Conservation (phyloP, 108 stramenopile species). For the Chaetoceros muelleri region DNA sequence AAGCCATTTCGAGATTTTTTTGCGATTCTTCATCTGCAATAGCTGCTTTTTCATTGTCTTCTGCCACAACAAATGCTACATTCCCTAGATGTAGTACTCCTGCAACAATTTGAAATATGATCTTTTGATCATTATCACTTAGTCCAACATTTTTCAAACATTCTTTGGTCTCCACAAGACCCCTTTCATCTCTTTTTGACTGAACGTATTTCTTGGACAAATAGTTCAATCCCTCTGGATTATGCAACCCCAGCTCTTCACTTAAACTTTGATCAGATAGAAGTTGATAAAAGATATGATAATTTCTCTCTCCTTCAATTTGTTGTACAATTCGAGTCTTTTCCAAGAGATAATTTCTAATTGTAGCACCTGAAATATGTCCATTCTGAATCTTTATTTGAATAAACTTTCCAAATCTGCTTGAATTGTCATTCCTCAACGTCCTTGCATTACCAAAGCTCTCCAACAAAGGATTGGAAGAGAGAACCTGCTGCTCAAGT, state of each 20-base stretch:
- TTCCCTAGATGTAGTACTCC: conserved; percentile 90
- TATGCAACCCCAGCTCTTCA: conserved; percentile 38
- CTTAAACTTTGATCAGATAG: conserved; percentile 41
- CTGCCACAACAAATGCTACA: conserved; percentile 61
- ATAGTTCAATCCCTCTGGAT: conserved; percentile 45
- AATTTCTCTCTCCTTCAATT: conserved; percentile 91
- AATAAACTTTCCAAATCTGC: conserved; percentile 92
- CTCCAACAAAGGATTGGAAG: conserved; percentile 88
- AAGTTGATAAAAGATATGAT: conserved; percentile 97
- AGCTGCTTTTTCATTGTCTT: conserved; percentile 34
- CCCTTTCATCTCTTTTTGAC: conserved; percentile 28
- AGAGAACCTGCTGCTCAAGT: conserved; percentile 80
- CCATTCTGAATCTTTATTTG: conserved; percentile 72
- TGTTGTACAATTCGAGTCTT: conserved; percentile 88
- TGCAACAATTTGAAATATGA: conserved; percentile 66
- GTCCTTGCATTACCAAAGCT: conserved; percentile 86
- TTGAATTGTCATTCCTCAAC: conserved; percentile 84
- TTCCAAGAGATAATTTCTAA: conserved; percentile 87
- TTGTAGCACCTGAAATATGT: conserved; percentile 62
- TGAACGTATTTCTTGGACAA: conserved; percentile 31
- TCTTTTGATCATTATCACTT: conserved; percentile 32
- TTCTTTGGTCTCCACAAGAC: conserved; percentile 49
- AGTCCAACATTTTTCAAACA: conserved; percentile 68
- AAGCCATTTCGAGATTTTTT: conserved; percentile 45
- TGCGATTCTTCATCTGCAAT: conserved; percentile 31